Evolutionary conservation across 2,329 filamentous ascomycete genomes (phyloP).

Genomic region (Samsoniella hepiali): DNA sequence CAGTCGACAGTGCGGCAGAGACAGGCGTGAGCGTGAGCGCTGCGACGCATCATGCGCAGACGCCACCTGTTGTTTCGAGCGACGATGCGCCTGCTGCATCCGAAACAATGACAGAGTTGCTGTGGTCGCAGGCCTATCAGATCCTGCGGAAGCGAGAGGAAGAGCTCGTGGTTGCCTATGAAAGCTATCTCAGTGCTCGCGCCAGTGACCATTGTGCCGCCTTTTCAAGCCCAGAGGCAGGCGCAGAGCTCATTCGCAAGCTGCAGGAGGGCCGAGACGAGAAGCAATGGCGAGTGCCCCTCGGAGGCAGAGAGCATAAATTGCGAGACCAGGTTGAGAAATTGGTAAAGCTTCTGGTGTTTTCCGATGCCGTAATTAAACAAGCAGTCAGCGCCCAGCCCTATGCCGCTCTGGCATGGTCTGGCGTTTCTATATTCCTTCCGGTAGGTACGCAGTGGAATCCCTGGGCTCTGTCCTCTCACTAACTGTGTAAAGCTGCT

Average conservation of each 20-base stretch:
- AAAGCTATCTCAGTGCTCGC: neutral
- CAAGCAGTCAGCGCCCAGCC: slow-evolving; percentile 9
- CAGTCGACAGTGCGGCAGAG: too few relatives aligned
- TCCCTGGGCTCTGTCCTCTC: neutral
- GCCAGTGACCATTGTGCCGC: neutral
- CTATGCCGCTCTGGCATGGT: slow-evolving; percentile 12
- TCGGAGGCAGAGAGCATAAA: neutral
- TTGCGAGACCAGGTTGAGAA: slow-evolving; percentile 1
- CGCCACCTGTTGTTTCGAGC: too few relatives aligned
- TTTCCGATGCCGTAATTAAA: slow-evolving; percentile 3
- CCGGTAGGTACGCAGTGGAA: neutral
- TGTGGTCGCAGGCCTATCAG: neutral
- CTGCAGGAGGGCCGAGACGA: neutral
- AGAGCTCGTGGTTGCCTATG: neutral
- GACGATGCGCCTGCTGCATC: neutral
- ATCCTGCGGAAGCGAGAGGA: neutral
- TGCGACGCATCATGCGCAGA: too few relatives aligned
- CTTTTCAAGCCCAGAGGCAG: neutral
- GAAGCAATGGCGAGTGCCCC: slow-evolving; percentile 6
- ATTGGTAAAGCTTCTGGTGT: slow-evolving; percentile 1
- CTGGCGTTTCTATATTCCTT: slow-evolving; percentile 1
- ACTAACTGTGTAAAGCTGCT: neutral
- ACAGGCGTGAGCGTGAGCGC: too few relatives aligned
- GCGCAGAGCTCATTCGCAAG: neutral
- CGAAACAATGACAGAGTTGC: neutral